A percentile compares a stretch with the other conserved stretches of the same genome.
These are phyloP conservation scores for Linum trigynum DNA, from an alignment of 345 rosid species.

Conservation along the genomic window DNA sequence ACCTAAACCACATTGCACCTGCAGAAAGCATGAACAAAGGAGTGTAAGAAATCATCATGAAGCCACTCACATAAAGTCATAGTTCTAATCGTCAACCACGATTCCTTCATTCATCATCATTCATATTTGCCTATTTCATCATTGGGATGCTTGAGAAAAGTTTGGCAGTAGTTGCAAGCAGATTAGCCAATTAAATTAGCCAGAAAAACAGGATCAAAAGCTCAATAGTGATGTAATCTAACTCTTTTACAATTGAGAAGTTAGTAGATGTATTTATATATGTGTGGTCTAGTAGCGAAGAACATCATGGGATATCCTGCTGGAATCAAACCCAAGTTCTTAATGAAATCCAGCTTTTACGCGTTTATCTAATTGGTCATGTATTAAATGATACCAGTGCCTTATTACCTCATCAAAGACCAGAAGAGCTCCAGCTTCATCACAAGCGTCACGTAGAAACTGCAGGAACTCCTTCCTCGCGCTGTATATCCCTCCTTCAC, in stretches of 20 bases:
- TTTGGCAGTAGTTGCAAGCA: too few relatives aligned
- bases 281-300: too few relatives aligned
- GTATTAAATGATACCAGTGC: neutral
- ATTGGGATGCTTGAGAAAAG: too few relatives aligned
- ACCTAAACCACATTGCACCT: conserved; percentile 91
- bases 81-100: neutral
- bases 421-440: conserved; percentile 70
- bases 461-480: conserved; percentile 70
- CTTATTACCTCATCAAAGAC: conserved; percentile 81
- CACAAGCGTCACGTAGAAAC: conserved; percentile 64
- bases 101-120: too few relatives aligned
- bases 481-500: conserved; percentile 87
- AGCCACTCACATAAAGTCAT: neutral
- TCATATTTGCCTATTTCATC: too few relatives aligned
- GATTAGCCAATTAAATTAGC: too few relatives aligned
- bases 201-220: too few relatives aligned
- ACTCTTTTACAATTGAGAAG: too few relatives aligned
- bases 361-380: neutral
- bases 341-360: neutral
- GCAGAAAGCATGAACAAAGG: neutral
- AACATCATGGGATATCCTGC: too few relatives aligned
- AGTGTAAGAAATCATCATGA: neutral
- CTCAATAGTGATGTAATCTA: too few relatives aligned
- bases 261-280: too few relatives aligned
- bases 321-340: too few relatives aligned